Evolutionary conservation across 2,329 filamentous ascomycete genomes (phyloP).

Genomic region (Penicillium sp.): DNA sequence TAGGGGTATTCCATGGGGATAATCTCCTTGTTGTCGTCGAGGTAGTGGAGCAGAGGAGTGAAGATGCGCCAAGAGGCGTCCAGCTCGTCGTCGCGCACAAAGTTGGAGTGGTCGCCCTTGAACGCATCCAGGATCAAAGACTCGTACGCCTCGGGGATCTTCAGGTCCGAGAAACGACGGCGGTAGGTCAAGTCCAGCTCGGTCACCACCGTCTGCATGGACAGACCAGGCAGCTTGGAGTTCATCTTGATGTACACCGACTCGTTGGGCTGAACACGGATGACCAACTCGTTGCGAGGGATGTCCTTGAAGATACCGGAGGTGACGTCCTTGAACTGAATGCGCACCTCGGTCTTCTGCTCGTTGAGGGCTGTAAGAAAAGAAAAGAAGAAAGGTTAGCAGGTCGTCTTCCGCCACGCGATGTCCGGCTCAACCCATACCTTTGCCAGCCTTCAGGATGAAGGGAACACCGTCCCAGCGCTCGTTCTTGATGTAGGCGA

Average conservation of each 20-base stretch:
- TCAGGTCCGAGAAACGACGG: constrained; percentile 95
- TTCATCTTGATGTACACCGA: constrained; percentile 99
- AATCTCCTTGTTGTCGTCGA: constrained; percentile 99
- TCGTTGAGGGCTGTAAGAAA: constrained; percentile 70
- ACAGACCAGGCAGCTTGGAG: constrained; percentile 95
- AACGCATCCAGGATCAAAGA: constrained; percentile 93
- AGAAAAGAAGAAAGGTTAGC: constrained; percentile 14
- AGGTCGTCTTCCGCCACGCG: not conserved
- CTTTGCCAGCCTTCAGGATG: constrained; percentile 98
- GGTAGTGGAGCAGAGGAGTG: constrained; percentile 92
- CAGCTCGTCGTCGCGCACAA: constrained; percentile 92
- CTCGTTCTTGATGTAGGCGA: constrained; percentile 99
- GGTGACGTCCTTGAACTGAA: constrained; percentile 99
- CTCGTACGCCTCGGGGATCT: constrained; percentile 99
- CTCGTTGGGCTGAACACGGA: constrained; percentile 98
- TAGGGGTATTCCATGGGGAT: constrained; percentile 99
- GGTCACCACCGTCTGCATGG: constrained; percentile 98
- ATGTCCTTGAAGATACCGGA: constrained; percentile 99
- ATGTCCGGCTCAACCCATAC: constrained; percentile 23
- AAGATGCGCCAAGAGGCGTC: constrained; percentile 99
- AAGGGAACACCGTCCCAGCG: constrained; percentile 98
- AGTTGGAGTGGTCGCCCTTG: constrained; percentile 99
- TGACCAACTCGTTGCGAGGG: constrained; percentile 96
- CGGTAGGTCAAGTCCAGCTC: constrained; percentile 98
- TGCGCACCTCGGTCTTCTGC: constrained; percentile 98